Percentiles rank a stretch among this genome's conserved stretches.
phyloP scores from a whole-genome alignment of 495 filamentous ascomycete species.

The Penicillium diatomitis region DNA sequence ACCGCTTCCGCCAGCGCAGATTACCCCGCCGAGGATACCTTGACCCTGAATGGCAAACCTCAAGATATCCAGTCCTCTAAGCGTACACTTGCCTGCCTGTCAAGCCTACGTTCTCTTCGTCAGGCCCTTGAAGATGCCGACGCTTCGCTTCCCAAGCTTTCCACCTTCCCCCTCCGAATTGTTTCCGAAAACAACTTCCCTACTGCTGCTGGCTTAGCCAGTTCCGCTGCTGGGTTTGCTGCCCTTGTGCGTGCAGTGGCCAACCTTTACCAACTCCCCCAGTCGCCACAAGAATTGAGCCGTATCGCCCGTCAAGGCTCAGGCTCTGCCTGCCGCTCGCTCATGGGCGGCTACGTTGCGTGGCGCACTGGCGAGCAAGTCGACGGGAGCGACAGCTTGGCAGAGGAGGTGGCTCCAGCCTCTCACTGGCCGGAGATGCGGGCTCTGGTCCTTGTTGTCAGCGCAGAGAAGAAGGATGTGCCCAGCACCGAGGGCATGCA shows the following conservation, averaged over 20 bases:
- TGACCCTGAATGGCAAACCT: conserved; percentile 72
- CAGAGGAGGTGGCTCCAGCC: conserved; percentile 75
- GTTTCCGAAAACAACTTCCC: conserved; percentile 98
- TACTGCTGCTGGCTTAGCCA: conserved; percentile 91
- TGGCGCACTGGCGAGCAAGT: conserved; percentile 67
- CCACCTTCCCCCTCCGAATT: conserved; percentile 63
- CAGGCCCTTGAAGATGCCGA: conserved; percentile 61
- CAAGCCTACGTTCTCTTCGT: conserved; percentile 70
- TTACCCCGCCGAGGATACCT: conserved; percentile 62
- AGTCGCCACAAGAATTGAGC: conserved; percentile 69
- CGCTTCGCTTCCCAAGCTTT: conserved; percentile 66
- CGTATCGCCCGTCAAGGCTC: conserved; percentile 91
- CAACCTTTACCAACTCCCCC: conserved; percentile 75
- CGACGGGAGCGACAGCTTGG: conserved; percentile 77
- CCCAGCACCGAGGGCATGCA: conserved; percentile 91
- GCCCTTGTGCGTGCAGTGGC: conserved; percentile 90
- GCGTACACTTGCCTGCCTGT: conserved; percentile 84
- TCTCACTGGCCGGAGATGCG: conserved; percentile 93
- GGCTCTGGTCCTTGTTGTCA: conserved; percentile 81
- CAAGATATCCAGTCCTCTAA: conserved; percentile 75
- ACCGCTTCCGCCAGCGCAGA: conserved; percentile 81
- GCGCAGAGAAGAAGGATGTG: conserved; percentile 90
- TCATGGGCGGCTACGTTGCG: conserved; percentile 93
- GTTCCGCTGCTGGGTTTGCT: conserved; percentile 88
- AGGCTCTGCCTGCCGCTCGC: conserved; percentile 80